Evolutionary conservation across 1,139 yeast species (phyloP), one percentile per base, ranked within the genome.

Genomic region (Sugiyamaella grinbergsii): DNA sequence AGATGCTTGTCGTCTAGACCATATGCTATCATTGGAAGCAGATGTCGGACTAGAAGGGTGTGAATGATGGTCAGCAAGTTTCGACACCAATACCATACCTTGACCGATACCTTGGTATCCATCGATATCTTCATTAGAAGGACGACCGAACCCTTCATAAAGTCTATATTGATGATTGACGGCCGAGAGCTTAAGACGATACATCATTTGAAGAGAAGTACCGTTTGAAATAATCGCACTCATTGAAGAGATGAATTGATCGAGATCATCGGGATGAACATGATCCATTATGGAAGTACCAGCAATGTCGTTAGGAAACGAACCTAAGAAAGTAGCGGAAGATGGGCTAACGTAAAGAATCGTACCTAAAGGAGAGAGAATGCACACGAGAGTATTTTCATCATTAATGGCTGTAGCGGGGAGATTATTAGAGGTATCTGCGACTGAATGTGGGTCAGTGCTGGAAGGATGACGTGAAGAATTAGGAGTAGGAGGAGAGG

Each of bases 211-310:
- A 24, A 58, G 42, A 6, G 53, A 54, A 20, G 53, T 46, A 6
- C 52, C 52, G 19, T 50, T 51, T 19, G 54, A 40, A 16, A 58
- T 42, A 19, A 56, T 43, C 11, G 53, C 42, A 10, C 50, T 44
- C 50, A 58, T 43, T 18, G 54, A 48, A 4, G 47, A 38, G 41
- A 59, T 54, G 38, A 61, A 60, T 40, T 50, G 51, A 28, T 58
- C 63, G n/a, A 59, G 47, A 37, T 63, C 67, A 32, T 57, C 60
- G 7, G 58, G 61, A 37, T 60, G 64, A 31, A 63, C 47, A 50
- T 53, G 56, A 42, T 61, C 64, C 41, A 51, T 45, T n/a, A 47
- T 52, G 33, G 51, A 45, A 11, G 45, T 39, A 6, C 53, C 53
- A 10, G 45, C 46, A 8, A 50, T 38, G 23, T 32, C 42, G 22